Conservation (phyloP, 768 basidiomycete species). For the Rubroboletus pulcherrimus region DNA sequence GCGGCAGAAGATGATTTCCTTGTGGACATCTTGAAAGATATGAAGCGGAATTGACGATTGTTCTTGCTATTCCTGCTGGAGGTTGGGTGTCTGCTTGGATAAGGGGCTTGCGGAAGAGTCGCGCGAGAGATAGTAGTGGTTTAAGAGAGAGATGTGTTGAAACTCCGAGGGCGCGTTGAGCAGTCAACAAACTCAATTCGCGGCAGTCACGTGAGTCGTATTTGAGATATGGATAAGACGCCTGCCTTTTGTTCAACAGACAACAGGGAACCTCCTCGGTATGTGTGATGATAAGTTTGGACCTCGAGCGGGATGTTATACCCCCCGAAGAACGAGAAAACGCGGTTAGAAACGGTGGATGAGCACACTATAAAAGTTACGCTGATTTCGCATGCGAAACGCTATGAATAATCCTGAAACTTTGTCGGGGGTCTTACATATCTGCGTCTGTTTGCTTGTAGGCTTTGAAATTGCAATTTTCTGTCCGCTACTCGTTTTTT, state of each 20-base stretch:
- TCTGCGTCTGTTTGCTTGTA: slow-evolving; percentile 13
- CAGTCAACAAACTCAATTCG: slow-evolving; percentile 40
- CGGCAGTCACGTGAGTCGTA: slow-evolving; percentile 36
- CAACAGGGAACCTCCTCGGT: not conserved
- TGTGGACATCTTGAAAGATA: slow-evolving; percentile 27
- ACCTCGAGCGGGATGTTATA: slow-evolving; percentile 10
- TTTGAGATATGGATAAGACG: slow-evolving; percentile 30
- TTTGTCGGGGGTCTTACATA: slow-evolving; percentile 14
- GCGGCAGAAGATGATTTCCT: slow-evolving; percentile 46
- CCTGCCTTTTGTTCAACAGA: slow-evolving; percentile 8
- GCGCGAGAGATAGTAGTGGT: slow-evolving; percentile 46
- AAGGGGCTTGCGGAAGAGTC: slow-evolving; percentile 19
- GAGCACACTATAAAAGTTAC: slow-evolving; percentile 15
- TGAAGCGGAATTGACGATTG: slow-evolving; percentile 6
- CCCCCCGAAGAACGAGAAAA: slow-evolving; percentile 17
- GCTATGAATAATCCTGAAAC: slow-evolving; percentile 13
- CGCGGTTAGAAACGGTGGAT: not conserved
- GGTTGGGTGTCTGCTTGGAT: slow-evolving; percentile 12
- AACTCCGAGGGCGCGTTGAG: slow-evolving; percentile 40
- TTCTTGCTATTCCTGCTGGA: slow-evolving; percentile 17
- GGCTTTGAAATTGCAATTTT: slow-evolving; percentile 25
- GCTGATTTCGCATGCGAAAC: slow-evolving; percentile 15
- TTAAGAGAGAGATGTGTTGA: slow-evolving; percentile 38
- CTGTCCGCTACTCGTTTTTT: slow-evolving; percentile 29
- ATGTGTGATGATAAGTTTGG: slow-evolving; percentile 2